Conservation (phyloP, 106 monocot genomes). For the Dendrobium catenatum region DNA sequence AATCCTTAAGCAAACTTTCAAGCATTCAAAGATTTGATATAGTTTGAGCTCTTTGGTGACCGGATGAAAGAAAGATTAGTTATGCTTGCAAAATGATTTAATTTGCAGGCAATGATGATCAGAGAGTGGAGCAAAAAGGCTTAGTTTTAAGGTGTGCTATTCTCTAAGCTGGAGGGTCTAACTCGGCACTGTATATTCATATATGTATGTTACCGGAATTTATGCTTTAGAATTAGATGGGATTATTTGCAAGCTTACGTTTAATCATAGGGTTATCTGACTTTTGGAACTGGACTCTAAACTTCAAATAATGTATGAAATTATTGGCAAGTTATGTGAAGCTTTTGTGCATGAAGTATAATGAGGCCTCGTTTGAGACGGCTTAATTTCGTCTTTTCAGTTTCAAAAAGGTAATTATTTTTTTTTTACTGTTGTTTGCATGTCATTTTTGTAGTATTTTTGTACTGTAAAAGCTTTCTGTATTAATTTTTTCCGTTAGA, state of each 20-base stretch:
- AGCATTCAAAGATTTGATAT: neutral
- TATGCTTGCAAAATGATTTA: neutral
- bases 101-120: slow-evolving; percentile 52
- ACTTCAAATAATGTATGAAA: neutral
- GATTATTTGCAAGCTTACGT: neutral
- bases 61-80: no score
- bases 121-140: slow-evolving; percentile 59
- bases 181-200: neutral
- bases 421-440: no score
- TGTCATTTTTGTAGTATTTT: no score
- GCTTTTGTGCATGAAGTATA: neutral
- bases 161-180: slow-evolving; percentile 18
- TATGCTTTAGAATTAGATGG: neutral
- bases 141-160: slow-evolving; percentile 50
- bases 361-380: no score
- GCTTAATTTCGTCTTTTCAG: no score
- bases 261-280: no score
- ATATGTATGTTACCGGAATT: neutral
- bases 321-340: neutral
- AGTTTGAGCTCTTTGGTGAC: no score
- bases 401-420: no score
- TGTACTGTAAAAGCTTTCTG: no score
- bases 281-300: no score
- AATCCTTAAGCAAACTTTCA: no score
- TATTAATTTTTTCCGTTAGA: no score